These are phyloP conservation scores for Hebeloma cylindrosporum DNA, from an alignment of 768 basidiomycete species.

Conservation along the genomic window DNA sequence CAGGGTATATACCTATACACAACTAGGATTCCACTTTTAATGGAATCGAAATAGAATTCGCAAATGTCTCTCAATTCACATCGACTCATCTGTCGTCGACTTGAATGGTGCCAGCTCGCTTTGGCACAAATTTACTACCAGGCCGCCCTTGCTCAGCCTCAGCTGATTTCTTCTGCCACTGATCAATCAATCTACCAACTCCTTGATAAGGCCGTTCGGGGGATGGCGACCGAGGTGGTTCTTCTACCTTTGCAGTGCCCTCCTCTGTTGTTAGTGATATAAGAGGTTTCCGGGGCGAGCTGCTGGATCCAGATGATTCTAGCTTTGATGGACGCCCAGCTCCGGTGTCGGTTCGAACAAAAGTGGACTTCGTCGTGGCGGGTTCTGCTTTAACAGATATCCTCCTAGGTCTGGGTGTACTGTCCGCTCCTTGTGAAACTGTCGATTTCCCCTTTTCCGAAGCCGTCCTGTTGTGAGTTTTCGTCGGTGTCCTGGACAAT, in stretches of 20 bases:
- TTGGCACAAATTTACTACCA: constrained; percentile 37
- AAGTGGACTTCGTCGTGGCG: constrained; percentile 15
- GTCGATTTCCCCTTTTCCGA: constrained; percentile 9
- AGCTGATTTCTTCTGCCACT: constrained; percentile 83
- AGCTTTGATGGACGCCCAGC: constrained; percentile 16
- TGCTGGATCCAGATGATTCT: constrained; percentile 15
- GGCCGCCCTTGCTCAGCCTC: constrained; percentile 47
- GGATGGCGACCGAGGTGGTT: constrained; percentile 49
- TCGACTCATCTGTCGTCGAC: constrained; percentile 21
- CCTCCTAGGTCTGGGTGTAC: constrained; percentile 23
- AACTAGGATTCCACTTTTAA: neutral
- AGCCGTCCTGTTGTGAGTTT: constrained; percentile 9
- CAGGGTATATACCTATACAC: neutral
- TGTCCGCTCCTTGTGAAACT: constrained; percentile 16
- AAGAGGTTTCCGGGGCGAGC: constrained; percentile 22
- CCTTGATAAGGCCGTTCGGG: constrained; percentile 81
- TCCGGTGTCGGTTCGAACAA: constrained; percentile 17
- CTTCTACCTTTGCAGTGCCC: constrained; percentile 18
- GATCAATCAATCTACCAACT: constrained; percentile 81
- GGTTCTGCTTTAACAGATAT: constrained; percentile 30
- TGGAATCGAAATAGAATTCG: neutral
- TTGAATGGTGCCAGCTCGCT: constrained; percentile 38
- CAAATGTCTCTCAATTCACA: neutral
- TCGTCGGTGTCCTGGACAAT: constrained; percentile 14
- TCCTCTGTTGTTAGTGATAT: constrained; percentile 19